Percentiles rank a stretch among this genome's conserved stretches.
Evolutionary conservation across 371 early-diverging fungal species (phyloP).

Genomic region (Saksenaea oblongispora): DNA sequence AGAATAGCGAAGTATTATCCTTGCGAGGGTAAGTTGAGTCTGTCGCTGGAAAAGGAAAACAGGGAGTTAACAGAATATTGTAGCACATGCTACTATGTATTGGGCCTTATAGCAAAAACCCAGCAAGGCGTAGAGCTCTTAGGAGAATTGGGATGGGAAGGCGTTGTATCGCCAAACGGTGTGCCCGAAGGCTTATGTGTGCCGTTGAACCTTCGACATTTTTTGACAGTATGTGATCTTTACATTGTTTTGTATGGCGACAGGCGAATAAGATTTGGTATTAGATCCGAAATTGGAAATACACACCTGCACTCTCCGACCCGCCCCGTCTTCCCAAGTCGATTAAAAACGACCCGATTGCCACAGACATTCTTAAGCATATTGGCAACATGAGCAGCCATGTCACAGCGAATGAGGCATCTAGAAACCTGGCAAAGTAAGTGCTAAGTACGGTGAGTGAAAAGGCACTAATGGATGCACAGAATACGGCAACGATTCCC

Average conservation of each 20-base stretch:
- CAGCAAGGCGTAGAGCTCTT: conserved; percentile 72
- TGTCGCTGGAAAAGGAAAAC: background rate
- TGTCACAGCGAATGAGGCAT: conserved; percentile 80
- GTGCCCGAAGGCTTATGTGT: conserved; percentile 66
- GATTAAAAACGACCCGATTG: conserved; percentile 49
- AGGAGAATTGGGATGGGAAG: conserved; percentile 79
- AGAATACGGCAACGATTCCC: conserved; percentile 54
- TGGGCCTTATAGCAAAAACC: conserved; percentile 74
- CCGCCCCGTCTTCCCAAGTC: conserved; percentile 48
- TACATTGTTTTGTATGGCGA: background rate
- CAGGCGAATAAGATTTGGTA: background rate
- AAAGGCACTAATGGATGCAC: background rate
- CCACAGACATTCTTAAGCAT: conserved; percentile 69
- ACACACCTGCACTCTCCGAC: conserved; percentile 46
- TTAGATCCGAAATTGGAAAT: conserved; percentile 68
- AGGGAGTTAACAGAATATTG: background rate
- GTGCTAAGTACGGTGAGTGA: background rate
- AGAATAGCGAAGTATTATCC: conserved; percentile 68
- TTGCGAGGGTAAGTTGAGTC: conserved; percentile 68
- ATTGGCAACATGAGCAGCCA: conserved; percentile 87
- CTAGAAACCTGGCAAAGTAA: conserved; percentile 68
- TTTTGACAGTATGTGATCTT: conserved; percentile 56
- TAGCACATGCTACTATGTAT: conserved; percentile 81
- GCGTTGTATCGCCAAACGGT: conserved; percentile 58
- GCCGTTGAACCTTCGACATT: conserved; percentile 59